Evolutionary conservation across 2,329 filamentous ascomycete genomes (phyloP).

Genomic region (Phyllosticta ampelicida): DNA sequence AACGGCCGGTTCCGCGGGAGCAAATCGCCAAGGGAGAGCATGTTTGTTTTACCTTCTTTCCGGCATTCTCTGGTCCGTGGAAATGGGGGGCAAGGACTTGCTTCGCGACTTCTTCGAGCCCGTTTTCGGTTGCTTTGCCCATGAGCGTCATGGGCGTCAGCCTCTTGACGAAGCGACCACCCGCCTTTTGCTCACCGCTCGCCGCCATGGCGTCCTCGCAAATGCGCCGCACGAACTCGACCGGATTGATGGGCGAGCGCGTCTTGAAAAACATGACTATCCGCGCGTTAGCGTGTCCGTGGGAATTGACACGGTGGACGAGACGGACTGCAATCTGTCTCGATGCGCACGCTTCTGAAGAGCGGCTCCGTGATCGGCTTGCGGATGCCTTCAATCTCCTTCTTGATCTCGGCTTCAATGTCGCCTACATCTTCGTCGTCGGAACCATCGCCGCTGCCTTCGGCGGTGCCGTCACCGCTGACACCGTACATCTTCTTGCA

Average conservation of each 20-base stretch:
- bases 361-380: slow-evolving; percentile 37
- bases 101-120: slow-evolving; percentile 53
- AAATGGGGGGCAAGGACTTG: slow-evolving; percentile 56
- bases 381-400: slow-evolving; percentile 58
- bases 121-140: slow-evolving; percentile 58
- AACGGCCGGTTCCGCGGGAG: neutral
- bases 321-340: slow-evolving; percentile 44
- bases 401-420: slow-evolving; percentile 62
- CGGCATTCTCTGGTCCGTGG: slow-evolving; percentile 36
- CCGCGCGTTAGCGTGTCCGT: slow-evolving; percentile 22
- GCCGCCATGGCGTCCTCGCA: slow-evolving; percentile 43
- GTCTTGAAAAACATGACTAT: slow-evolving; percentile 50
- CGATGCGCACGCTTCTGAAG: slow-evolving; percentile 43
- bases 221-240: slow-evolving; percentile 47
- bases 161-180: slow-evolving; percentile 48
- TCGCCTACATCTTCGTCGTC: slow-evolving; percentile 37
- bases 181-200: slow-evolving; percentile 37
- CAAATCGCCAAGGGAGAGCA: neutral
- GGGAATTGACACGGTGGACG: slow-evolving; percentile 1
- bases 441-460: slow-evolving; percentile 25
- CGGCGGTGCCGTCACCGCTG: slow-evolving; percentile 30
- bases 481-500: slow-evolving; percentile 45
- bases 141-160: slow-evolving; percentile 49
- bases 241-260: slow-evolving; percentile 46
- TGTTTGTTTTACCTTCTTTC: slow-evolving; percentile 40